Evolutionary conservation across 192 early-diverging fungal species (phyloP).

Genomic region (Coemansia sp.): DNA sequence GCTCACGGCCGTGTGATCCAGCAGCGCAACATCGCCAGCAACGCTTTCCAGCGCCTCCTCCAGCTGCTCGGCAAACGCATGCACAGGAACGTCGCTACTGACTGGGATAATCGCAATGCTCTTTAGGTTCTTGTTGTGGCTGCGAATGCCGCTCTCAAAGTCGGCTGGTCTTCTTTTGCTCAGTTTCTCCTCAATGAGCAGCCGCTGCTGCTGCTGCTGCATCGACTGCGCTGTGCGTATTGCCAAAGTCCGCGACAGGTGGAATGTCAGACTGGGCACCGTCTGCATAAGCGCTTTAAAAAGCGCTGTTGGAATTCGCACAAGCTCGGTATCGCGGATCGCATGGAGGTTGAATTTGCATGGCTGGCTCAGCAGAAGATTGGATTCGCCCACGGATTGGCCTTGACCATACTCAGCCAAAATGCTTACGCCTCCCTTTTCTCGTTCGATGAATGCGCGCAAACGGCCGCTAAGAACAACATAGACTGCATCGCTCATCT

Average conservation of each 20-base stretch:
- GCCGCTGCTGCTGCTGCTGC: constrained; percentile 35
- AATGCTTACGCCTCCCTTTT: constrained; percentile 72
- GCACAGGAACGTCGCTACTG: constrained; percentile 74
- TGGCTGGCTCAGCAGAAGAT: constrained; percentile 73
- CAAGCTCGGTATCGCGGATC: constrained; percentile 95
- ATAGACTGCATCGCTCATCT: constrained; percentile 84
- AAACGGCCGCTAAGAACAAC: constrained; percentile 93
- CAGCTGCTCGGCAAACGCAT: constrained; percentile 84
- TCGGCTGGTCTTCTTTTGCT: not conserved
- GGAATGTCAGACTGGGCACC: constrained; percentile 90
- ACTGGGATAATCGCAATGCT: constrained; percentile 95
- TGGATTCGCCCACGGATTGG: constrained; percentile 93
- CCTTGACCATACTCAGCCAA: constrained; percentile 91
- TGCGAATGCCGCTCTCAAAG: constrained; percentile 56
- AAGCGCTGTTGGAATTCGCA: constrained; percentile 91
- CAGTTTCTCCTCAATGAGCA: constrained; percentile 12
- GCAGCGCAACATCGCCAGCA: constrained; percentile 69
- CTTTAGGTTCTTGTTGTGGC: constrained; percentile 91
- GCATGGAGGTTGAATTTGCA: constrained; percentile 90
- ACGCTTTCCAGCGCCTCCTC: constrained; percentile 67
- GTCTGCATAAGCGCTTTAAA: constrained; percentile 88
- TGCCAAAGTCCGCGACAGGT: constrained; percentile 89
- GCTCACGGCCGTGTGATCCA: constrained; percentile 82
- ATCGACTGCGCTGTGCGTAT: constrained; percentile 60
- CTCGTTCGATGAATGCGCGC: constrained; percentile 74